phyloP scores from a whole-genome alignment of 208 protist species.

The Wallacemonas sp. region DNA sequence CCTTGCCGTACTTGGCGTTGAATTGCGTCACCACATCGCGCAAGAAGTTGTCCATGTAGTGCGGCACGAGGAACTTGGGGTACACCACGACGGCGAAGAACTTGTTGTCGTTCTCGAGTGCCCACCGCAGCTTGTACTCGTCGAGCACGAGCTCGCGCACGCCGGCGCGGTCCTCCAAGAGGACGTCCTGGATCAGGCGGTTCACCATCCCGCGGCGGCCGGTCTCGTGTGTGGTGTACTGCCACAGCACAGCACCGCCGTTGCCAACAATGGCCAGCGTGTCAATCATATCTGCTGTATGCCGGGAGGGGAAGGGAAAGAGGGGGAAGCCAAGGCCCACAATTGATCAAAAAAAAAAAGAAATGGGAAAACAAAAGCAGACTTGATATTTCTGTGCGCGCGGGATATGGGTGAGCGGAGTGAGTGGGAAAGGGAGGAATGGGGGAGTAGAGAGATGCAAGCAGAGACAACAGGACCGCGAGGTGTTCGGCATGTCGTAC shows the following conservation, averaged over 20 bases:
- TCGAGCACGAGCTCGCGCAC: slow-evolving; percentile 63
- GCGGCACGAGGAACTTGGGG: slow-evolving; percentile 86
- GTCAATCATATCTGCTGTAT: slow-evolving; percentile 90
- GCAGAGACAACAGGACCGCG: no score
- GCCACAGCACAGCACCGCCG: slow-evolving; percentile 94
- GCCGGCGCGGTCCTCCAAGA: slow-evolving; percentile 92
- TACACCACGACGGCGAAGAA: slow-evolving; percentile 95
- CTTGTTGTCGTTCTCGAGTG: slow-evolving; percentile 90
- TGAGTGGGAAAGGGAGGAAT: no score
- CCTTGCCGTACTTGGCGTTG: slow-evolving; percentile 49
- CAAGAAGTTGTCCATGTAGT: slow-evolving; percentile 91
- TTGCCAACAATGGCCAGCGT: slow-evolving; percentile 92
- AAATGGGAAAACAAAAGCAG: no score
- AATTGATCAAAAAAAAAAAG: no score
- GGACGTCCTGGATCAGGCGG: slow-evolving; percentile 89
- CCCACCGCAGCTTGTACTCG: slow-evolving; percentile 92
- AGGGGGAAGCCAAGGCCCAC: neutral
- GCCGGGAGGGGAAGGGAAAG: no score
- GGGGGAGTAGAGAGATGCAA: no score
- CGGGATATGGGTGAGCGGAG: no score
- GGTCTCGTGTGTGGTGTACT: slow-evolving; percentile 47
- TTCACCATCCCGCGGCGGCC: slow-evolving; percentile 89
- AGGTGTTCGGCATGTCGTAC: no score
- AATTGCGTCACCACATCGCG: slow-evolving; percentile 77
- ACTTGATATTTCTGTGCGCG: no score